Base-by-base conservation (phyloP, 2,329 filamentous ascomycete genomes). In the Chlorencoelia australis region DNA sequence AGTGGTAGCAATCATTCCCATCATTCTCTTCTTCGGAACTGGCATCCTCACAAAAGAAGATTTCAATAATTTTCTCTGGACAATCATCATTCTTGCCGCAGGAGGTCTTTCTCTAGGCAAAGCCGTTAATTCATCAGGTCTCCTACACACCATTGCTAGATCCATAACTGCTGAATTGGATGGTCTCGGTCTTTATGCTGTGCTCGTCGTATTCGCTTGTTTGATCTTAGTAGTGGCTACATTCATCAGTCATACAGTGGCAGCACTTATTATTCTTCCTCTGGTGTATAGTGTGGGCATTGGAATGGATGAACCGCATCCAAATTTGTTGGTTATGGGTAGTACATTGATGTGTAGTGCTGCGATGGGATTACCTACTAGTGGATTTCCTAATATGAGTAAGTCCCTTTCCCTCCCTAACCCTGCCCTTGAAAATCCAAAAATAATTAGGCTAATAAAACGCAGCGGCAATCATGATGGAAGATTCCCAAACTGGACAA, bases 41-140 rank as follows among this genome's bases (percentile, higher is more conserved):
- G 91, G 91, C 8, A 89, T 96, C 48, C 69, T 98, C 20, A 96
- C 88, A 32, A 98, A 96, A 63, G 91, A 96, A 62, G 91, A 98
- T 63, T 98, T 98, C 59, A 98, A 98, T 68, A 98, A 98, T 61
- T 98, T 98, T 61, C 81, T 95, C 25, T 98, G 91, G 91, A 98
- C 93, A 14, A 98, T 98, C 61, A 95, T 98, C 61, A 96, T 98
- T 53, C 79, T 98, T 14, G 91, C 91, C 0, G 89, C 91, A 0
- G 91, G 91, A 30, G 91, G 91, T 6, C 66, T 98, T 21, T 87
- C 87, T 1, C 75, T 98, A 0, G 91, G 91, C 39, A 95, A 94
- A 59, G 84, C 89, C 0, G 91, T 98, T 40, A 89, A 87, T 45
- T 91, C 85, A 0, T 96, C 89, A 0, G 91, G 91, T 2, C 69